Evolutionary conservation across 345 rosid species (phyloP), one percentile per base, ranked within the genome.

Genomic region (Pugionium dolabratum): DNA sequence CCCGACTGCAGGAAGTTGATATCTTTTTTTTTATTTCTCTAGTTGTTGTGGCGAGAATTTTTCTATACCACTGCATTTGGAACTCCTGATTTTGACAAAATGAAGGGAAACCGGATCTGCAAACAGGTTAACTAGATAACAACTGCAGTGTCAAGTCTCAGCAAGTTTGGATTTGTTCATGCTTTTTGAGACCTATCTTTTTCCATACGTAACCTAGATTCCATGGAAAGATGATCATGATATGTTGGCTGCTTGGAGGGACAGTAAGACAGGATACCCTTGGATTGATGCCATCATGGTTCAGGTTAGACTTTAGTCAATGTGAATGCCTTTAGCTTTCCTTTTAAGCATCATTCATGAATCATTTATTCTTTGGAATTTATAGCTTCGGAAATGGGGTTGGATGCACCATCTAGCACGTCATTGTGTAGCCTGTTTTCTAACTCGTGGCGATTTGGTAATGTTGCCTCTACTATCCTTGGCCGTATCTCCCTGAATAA

Each of bases 231-330:
- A 81, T 50, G 88, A 90, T 52, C 83, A 81, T 53, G 82, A 79
- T 51, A 77, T 89, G 64, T 78, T 93, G 49, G 76, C 77, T 44
- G 90, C 98, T 76, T 93, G 98, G 98, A 87, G 94, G 64, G 97
- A 86, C 18, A 91, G 90, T 62, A 85, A 85, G 75, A 89, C 97
- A 39, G 97, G 96, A 59, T 89, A 82, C 62, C 98, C 98, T 67
- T 93, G 98, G 98, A 93, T 93, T 71, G 97, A 93, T 87, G 98
- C 98, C 59, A 89, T 89, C 61, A 89, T 93, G 98, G 80, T 86
- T 71, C 97, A 93, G 97, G 98, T 93, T 73, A 59, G 79, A 44
- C 44, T 58, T 77, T 27, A 7, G 47, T 59, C 40, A n/a, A 27
- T 40, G 25, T 8, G 39, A 45, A 30, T 39, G 26, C 36, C 42